Evolutionary conservation across 2,329 filamentous ascomycete genomes (phyloP).

Genomic region (Ilyonectria robusta): DNA sequence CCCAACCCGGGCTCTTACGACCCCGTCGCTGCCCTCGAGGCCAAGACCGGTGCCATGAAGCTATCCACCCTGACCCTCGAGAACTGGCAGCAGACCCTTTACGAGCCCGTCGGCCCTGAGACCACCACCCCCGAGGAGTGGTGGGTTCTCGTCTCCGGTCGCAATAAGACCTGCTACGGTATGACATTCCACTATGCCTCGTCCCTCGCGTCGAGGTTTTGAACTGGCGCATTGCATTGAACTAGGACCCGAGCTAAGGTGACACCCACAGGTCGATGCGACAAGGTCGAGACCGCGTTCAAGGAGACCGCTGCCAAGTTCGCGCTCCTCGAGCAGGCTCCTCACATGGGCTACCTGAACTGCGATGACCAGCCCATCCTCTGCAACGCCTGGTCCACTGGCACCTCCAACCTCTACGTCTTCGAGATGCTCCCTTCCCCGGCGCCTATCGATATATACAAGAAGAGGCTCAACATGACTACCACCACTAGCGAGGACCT

Average conservation of each 20-base stretch:
- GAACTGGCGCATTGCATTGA: constrained; percentile 15
- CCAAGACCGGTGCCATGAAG: constrained; percentile 58
- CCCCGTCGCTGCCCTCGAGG: constrained; percentile 58
- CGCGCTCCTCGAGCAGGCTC: constrained; percentile 71
- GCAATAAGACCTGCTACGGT: constrained; percentile 84
- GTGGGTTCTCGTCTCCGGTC: constrained; percentile 81
- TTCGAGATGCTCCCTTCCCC: constrained; percentile 77
- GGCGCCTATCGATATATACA: constrained; percentile 74
- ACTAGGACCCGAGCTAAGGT: constrained; percentile 36
- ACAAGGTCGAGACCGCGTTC: constrained; percentile 73
- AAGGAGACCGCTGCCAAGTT: constrained; percentile 77
- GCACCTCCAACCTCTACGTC: constrained; percentile 75
- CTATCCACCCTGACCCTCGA: constrained; percentile 72
- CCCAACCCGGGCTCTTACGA: constrained; percentile 62
- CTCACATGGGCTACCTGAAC: constrained; percentile 78
- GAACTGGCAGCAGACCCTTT: constrained; percentile 80
- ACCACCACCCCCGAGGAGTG: constrained; percentile 79
- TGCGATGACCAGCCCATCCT: constrained; percentile 82
- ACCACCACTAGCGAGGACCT: constrained; percentile 76
- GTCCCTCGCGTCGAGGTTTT: constrained; percentile 6
- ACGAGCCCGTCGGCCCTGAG: constrained; percentile 70
- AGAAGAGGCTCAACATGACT: constrained; percentile 78
- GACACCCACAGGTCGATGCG: constrained; percentile 72
- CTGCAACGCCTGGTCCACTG: constrained; percentile 80
- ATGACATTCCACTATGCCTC: constrained; percentile 45